Evolutionary conservation across 1,284 basidiomycete genomes (phyloP).

Genomic region (Ceratobasidium sp.): DNA sequence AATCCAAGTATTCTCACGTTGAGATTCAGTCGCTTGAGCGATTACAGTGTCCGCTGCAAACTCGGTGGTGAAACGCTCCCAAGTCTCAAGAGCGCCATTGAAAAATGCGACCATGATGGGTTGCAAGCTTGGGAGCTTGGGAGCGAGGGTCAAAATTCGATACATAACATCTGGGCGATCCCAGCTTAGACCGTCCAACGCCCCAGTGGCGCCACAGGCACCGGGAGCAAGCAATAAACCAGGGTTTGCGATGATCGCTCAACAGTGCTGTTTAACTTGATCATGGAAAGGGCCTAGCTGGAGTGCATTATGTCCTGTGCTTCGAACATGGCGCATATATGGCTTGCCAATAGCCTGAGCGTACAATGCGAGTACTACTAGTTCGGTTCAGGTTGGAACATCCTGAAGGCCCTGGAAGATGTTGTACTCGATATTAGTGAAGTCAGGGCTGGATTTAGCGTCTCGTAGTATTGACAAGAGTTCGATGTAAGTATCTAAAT

Average conservation of each 20-base stretch:
- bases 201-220: not conserved
- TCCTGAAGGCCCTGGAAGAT: slow-evolving; percentile 52
- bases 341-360: slow-evolving; percentile 51
- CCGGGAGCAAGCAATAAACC: slow-evolving; percentile 14
- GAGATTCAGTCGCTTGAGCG: not conserved
- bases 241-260: slow-evolving; percentile 29
- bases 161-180: slow-evolving; percentile 14
- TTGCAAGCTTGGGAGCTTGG: slow-evolving; percentile 5
- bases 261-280: slow-evolving; percentile 20
- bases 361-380: slow-evolving; percentile 54
- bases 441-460: slow-evolving; percentile 16
- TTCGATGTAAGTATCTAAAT: not conserved
- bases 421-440: slow-evolving; percentile 52
- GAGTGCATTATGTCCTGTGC: slow-evolving; percentile 36
- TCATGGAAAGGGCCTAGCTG: slow-evolving; percentile 45
- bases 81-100: not conserved
- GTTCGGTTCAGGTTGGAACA: slow-evolving; percentile 54
- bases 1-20: not conserved
- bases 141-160: not conserved
- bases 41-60: slow-evolving; percentile 1
- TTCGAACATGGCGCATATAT: slow-evolving; percentile 51
- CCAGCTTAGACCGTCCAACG: not conserved
- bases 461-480: not conserved
- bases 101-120: not conserved
- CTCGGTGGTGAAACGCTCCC: slow-evolving; percentile 14